Evolutionary conservation across 371 early-diverging fungal species (phyloP).

Genomic region (Actinomortierella ambigua): DNA sequence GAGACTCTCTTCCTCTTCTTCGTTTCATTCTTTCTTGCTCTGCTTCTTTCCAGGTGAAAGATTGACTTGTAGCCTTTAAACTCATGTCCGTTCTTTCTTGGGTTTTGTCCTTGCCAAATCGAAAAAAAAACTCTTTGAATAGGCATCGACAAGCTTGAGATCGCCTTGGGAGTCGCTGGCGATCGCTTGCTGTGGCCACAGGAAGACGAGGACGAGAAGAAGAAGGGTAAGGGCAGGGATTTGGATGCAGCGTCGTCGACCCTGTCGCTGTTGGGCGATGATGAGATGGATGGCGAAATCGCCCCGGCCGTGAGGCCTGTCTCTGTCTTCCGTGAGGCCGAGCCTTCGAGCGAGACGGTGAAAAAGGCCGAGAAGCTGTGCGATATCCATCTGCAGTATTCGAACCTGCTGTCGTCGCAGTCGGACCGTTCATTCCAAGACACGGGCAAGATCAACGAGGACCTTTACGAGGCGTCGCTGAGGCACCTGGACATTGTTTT

Average conservation of each 20-base stretch:
- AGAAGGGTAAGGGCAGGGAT: slow-evolving; percentile 40
- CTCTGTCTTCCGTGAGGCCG: slow-evolving; percentile 40
- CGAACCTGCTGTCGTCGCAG: slow-evolving; percentile 58
- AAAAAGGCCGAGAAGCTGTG: slow-evolving; percentile 38
- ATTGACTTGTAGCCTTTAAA: no score
- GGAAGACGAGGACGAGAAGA: slow-evolving; percentile 13
- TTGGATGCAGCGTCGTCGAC: slow-evolving; percentile 12
- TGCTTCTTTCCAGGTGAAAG: no score
- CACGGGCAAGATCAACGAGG: slow-evolving; percentile 41
- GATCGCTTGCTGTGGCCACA: slow-evolving; percentile 38
- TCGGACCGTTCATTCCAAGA: slow-evolving; percentile 63
- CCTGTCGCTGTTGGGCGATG: slow-evolving; percentile 6
- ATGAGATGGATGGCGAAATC: slow-evolving; percentile 20
- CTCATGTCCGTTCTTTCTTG: no score
- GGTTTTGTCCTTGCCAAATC: no score
- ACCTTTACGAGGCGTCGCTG: slow-evolving; percentile 54
- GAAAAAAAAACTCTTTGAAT: no score
- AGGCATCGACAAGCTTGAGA: slow-evolving; percentile 36
- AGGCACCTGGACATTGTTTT: slow-evolving; percentile 57
- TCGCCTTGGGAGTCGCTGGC: slow-evolving; percentile 35
- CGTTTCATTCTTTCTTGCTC: no score
- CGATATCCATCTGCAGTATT: slow-evolving; percentile 59
- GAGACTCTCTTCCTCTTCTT: no score
- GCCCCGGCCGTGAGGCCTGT: slow-evolving; percentile 30
- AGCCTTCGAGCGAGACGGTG: slow-evolving; percentile 20